A percentile compares a stretch with the other conserved stretches of the same genome.
phyloP scores from a whole-genome alignment of 106 monocot species.

The Platanthera zijinensis region DNA sequence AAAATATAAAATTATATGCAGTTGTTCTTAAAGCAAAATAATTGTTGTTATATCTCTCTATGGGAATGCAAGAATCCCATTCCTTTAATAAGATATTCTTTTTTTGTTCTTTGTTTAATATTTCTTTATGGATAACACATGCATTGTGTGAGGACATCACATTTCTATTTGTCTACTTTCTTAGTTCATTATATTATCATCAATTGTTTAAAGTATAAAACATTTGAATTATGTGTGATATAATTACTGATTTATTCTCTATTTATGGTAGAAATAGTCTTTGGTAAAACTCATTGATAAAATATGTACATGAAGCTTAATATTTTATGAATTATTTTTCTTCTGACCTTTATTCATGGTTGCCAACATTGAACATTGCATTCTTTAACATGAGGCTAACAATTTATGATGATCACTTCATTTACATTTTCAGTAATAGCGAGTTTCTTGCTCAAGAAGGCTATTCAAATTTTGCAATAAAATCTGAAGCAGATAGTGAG shows the following conservation, averaged over 20 bases:
- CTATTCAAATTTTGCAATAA: slow-evolving; percentile 95
- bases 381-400: no score
- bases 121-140: background rate
- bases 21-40: slow-evolving; percentile 82
- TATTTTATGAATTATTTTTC: background rate
- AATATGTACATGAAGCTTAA: background rate
- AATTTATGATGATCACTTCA: no score
- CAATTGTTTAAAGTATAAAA: background rate
- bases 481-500: slow-evolving; percentile 88
- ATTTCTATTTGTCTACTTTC: background rate
- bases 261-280: background rate
- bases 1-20: slow-evolving; percentile 85
- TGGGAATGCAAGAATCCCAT: slow-evolving; percentile 94
- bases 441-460: slow-evolving; percentile 92
- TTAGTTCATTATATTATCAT: background rate
- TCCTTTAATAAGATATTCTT: slow-evolving; percentile 75
- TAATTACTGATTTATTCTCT: background rate
- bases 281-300: background rate
- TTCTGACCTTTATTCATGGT: no score
- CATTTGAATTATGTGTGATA: background rate
- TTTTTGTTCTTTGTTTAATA: background rate
- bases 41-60: slow-evolving; percentile 92
- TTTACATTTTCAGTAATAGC: slow-evolving; percentile 54
- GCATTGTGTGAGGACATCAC: background rate
- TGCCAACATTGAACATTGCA: no score